These are phyloP conservation scores for Amanita brunnescens DNA, from an alignment of 768 basidiomycete genomes.

Conservation along the genomic window DNA sequence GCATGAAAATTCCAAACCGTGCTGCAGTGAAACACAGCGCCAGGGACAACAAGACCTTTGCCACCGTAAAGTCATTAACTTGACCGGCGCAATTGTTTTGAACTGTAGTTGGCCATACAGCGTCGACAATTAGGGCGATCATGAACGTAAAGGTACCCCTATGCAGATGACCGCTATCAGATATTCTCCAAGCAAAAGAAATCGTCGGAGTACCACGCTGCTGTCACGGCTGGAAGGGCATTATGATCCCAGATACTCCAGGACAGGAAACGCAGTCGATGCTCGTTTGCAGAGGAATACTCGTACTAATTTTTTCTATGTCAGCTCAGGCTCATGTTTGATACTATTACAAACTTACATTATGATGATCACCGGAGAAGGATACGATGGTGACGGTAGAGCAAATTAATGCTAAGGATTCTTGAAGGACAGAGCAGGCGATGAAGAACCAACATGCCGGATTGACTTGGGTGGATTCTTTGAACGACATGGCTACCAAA, in stretches of 20 bases:
- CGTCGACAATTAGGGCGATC: neutral
- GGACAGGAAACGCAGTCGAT: neutral
- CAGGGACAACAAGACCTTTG: too few species aligned
- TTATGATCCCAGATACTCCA: neutral
- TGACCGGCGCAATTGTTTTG: too few species aligned
- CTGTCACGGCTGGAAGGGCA: too few species aligned
- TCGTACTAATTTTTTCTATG: too few species aligned
- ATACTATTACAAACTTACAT: too few species aligned
- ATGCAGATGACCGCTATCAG: too few species aligned
- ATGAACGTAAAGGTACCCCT: neutral
- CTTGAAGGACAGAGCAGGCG: neutral
- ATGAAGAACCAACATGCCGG: neutral
- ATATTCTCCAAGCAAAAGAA: too few species aligned
- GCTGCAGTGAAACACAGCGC: too few species aligned
- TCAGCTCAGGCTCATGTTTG: neutral
- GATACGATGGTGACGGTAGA: conserved; percentile 2
- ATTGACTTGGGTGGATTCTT: neutral
- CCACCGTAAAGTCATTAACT: too few species aligned
- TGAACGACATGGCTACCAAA: neutral
- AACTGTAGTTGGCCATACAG: neutral
- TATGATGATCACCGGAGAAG: neutral
- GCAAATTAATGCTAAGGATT: neutral
- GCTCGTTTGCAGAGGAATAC: neutral
- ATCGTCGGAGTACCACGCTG: too few species aligned
- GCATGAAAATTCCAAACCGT: too few species aligned